These are phyloP conservation scores for Paraglomus brasilianum DNA, from an alignment of 192 early-diverging fungal genomes.

Conservation along the genomic window DNA sequence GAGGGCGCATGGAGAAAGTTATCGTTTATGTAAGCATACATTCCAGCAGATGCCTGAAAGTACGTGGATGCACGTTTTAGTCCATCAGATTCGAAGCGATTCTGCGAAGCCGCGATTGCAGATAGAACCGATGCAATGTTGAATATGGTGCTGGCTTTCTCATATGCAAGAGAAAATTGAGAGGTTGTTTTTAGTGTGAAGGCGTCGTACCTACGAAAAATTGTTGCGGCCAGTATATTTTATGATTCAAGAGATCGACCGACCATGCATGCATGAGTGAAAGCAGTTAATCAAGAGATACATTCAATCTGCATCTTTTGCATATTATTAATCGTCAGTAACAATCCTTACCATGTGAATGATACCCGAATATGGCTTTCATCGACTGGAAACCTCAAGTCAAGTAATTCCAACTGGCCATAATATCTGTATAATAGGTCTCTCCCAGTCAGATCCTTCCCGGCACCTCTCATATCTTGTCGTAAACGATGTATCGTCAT, in stretches of 20 bases:
- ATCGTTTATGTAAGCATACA: conserved; percentile 94
- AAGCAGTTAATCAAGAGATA: not conserved
- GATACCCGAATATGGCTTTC: conserved; percentile 85
- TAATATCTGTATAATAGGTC: conserved; percentile 97
- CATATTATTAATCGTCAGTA: not conserved
- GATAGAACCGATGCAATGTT: conserved; percentile 85
- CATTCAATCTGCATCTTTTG: not conserved
- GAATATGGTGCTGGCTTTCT: conserved; percentile 95
- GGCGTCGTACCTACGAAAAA: conserved; percentile 64
- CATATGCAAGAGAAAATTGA: conserved; percentile 94
- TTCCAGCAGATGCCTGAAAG: conserved; percentile 91
- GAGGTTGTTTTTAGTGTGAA: conserved; percentile 76
- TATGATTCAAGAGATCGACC: no score
- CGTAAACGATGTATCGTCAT: conserved; percentile 85
- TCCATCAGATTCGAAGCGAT: conserved; percentile 69
- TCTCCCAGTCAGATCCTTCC: conserved; percentile 88
- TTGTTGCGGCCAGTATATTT: no score
- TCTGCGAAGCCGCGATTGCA: conserved; percentile 72
- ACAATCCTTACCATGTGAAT: conserved; percentile 94
- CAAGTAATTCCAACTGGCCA: conserved; percentile 92
- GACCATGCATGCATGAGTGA: not conserved
- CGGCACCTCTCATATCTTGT: conserved; percentile 94
- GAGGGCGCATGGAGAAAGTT: conserved; percentile 98
- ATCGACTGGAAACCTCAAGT: conserved; percentile 90
- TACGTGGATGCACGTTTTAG: conserved; percentile 86